These are phyloP conservation scores for Phytomonas francai DNA, from an alignment of 208 protist species.

Conservation along the genomic window DNA sequence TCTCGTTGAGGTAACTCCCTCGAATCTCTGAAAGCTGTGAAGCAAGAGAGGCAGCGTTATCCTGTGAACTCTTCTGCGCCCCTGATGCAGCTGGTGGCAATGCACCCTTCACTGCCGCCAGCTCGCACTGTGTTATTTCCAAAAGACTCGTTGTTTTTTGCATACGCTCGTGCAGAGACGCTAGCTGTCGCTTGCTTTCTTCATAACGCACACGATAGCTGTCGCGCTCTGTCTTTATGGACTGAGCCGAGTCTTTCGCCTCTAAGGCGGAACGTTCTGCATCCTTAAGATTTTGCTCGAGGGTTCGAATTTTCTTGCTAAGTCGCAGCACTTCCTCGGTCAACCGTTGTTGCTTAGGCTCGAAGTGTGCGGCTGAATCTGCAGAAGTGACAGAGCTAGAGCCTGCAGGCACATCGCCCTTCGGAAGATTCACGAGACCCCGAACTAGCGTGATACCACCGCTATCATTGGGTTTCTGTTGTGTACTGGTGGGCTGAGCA, in stretches of 20 bases:
- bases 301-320: constrained; percentile 16
- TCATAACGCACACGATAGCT: constrained; percentile 35
- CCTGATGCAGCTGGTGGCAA: constrained; percentile 1
- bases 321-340: constrained; percentile 21
- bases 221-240: constrained; percentile 13
- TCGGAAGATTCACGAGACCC: background rate
- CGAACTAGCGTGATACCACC: background rate
- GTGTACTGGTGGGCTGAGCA: background rate
- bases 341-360: constrained; percentile 9
- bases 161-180: constrained; percentile 29
- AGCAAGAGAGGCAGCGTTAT: background rate
- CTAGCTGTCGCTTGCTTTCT: constrained; percentile 21
- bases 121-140: constrained; percentile 40
- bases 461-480: background rate
- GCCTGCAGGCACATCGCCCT: background rate
- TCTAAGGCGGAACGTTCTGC: constrained; percentile 22
- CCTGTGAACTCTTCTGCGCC: constrained; percentile 2
- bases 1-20: constrained; percentile 57
- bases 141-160: constrained; percentile 32
- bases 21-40: constrained; percentile 38
- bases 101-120: constrained; percentile 21
- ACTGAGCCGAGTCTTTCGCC: constrained; percentile 13
- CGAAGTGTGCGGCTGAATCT: background rate
- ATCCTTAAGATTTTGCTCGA: constrained; percentile 9
- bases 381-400: background rate